Base-by-base conservation (phyloP, 306 rosid genomes). In the Prunus mume region DNA sequence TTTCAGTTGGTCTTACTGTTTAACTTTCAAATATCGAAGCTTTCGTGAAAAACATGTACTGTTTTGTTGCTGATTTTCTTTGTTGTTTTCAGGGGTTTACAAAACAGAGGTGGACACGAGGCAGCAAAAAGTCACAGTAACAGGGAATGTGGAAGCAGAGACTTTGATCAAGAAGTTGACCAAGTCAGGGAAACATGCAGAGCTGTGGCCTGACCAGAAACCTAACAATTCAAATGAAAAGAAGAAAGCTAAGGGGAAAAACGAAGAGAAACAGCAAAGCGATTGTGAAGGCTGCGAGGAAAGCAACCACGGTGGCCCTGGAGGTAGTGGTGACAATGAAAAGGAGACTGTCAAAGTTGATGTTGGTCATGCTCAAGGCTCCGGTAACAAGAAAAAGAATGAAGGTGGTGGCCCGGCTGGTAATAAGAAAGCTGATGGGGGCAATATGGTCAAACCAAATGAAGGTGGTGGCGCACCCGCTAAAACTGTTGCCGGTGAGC, bases 131-230 rank as follows among this genome's bases (percentile, higher is more conserved):
- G 93, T 85, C 6, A 76, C 68, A 0, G 91, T 94, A 13, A 85
- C 54, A 22, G 96, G 95, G n/a, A 84, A 79, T 71, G 86, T 89
- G 9, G 86, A 85, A 62, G 67, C 83, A 5, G 86, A 86, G 27
- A 84, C 87, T 17, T 47, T 94, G 88, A 89, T 91, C 2, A 91
- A 80, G 68, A 87, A 64, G 38, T 18, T 94, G 27, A 45, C 54
- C 7, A 87, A 85, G 72, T 63, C 88, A 6, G 92, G 91, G 5
- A 91, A 83, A 56, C 94, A 79, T 43, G 97, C 92, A 7, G 96
- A 94, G 72, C 57, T 89, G 19, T 90, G 97, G 98, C 96, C 96
- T 2, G 86, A 87, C 32, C 43, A 1, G 5, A 84, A 78, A 8
- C 30, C 82, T 14, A 81, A 63, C 22, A 28, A 28, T 8, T 73